Evolutionary conservation across 768 basidiomycete genomes (phyloP).

Genomic region (Boletus barrowsii): DNA sequence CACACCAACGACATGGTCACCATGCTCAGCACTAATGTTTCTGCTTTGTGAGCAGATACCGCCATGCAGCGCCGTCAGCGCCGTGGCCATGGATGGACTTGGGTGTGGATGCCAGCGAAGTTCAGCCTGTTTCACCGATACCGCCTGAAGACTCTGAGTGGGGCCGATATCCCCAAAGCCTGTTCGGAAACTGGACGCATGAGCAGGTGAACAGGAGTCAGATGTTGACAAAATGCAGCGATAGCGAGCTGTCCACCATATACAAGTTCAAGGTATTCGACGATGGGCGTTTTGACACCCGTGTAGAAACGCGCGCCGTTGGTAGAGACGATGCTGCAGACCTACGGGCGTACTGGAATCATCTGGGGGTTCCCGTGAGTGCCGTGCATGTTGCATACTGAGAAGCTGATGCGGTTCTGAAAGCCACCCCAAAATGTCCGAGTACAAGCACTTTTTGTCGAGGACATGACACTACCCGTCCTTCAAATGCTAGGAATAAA

Average conservation of each 20-base stretch:
- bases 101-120: constrained; percentile 12
- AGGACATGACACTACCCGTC: constrained; percentile 33
- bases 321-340: constrained; percentile 10
- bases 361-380: constrained; percentile 26
- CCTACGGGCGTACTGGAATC: constrained; percentile 29
- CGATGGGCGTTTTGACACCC: constrained; percentile 18
- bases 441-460: constrained; percentile 38
- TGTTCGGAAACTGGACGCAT: constrained; percentile 54
- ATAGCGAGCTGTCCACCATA: constrained; percentile 15
- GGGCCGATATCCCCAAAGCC: constrained; percentile 46
- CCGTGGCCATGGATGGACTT: constrained; percentile 42
- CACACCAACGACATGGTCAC: too few species aligned
- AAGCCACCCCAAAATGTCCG: constrained; percentile 28
- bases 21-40: neutral
- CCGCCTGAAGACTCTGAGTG: constrained; percentile 15
- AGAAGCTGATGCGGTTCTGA: neutral
- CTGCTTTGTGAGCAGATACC: constrained; percentile 16
- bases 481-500: constrained; percentile 40
- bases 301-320: constrained; percentile 7
- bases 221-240: constrained; percentile 27
- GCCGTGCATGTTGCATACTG: neutral
- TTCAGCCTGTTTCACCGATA: neutral
- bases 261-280: constrained; percentile 17
- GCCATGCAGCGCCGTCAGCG: constrained; percentile 37
- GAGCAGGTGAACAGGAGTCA: constrained; percentile 38